These are phyloP conservation scores for Xerocomus spinulosus DNA, from an alignment of 768 basidiomycete genomes.

Conservation along the genomic window DNA sequence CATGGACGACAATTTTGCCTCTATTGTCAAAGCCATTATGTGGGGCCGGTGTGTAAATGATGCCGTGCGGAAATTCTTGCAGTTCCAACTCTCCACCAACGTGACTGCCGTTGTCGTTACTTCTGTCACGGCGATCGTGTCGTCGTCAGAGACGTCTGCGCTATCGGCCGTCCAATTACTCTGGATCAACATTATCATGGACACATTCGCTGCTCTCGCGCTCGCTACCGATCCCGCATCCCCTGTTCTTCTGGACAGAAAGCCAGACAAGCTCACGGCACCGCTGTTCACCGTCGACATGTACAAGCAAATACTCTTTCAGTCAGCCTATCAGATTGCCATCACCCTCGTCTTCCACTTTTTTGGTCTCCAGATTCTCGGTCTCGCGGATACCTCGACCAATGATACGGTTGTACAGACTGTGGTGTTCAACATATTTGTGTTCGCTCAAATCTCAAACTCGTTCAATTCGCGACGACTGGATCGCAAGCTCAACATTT, in stretches of 20 bases:
- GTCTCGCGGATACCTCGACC: conserved; percentile 35
- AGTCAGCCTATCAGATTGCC: conserved; percentile 81
- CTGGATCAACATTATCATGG: conserved; percentile 99
- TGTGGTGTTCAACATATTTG: conserved; percentile 96
- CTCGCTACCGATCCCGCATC: conserved; percentile 95
- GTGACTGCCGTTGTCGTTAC: conserved; percentile 94
- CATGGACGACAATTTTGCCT: conserved; percentile 96
- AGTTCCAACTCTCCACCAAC: conserved; percentile 94
- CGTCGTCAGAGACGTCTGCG: conserved; percentile 71
- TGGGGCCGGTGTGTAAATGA: conserved; percentile 99
- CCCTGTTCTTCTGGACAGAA: conserved; percentile 73
- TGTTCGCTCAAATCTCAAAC: conserved; percentile 97
- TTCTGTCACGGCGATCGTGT: conserved; percentile 84
- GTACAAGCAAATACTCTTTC: conserved; percentile 94
- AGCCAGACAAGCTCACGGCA: conserved; percentile 84
- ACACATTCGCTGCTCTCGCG: conserved; percentile 96
- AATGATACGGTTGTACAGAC: conserved; percentile 61
- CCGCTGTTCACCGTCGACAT: conserved; percentile 90
- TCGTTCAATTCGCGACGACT: conserved; percentile 88
- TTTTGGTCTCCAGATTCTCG: conserved; percentile 67
- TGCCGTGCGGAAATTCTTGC: conserved; percentile 93
- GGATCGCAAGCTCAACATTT: conserved; percentile 83
- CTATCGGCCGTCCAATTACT: conserved; percentile 93
- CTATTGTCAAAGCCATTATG: conserved; percentile 96
- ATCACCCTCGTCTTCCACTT: conserved; percentile 91